These are phyloP conservation scores for Botrytis aclada DNA, from an alignment of 2,329 filamentous ascomycete genomes.

Conservation along the genomic window DNA sequence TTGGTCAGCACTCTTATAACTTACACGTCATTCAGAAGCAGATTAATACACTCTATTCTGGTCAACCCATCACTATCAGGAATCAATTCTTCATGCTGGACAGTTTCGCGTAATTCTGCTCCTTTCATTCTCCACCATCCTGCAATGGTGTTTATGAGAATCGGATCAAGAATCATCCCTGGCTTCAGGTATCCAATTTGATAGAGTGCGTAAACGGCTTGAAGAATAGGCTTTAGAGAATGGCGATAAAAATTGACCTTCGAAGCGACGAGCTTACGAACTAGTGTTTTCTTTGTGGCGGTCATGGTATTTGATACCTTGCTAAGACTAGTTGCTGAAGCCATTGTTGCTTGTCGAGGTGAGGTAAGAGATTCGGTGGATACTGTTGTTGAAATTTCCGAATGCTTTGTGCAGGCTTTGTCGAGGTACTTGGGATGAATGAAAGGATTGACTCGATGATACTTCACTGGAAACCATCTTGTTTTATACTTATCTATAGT, in stretches of 20 bases:
- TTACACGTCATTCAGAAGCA: neutral
- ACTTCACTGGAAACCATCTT: neutral
- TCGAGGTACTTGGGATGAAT: neutral
- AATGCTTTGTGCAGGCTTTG: neutral
- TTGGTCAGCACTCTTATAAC: rapidly evolving
- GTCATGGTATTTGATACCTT: neutral
- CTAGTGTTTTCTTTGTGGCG: neutral
- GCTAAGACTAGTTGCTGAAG: neutral
- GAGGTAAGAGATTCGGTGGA: neutral
- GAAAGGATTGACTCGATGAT: neutral
- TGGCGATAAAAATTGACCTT: neutral
- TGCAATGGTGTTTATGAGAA: neutral
- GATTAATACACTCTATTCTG: neutral
- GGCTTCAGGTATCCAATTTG: neutral
- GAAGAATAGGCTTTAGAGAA: neutral
- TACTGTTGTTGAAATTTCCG: neutral
- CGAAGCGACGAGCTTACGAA: neutral
- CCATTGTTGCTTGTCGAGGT: neutral
- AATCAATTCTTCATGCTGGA: neutral
- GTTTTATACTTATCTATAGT: neutral
- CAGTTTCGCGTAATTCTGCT: neutral
- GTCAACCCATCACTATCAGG: neutral
- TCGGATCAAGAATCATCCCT: neutral
- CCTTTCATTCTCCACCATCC: neutral
- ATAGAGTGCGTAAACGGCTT: neutral